These are phyloP conservation scores for Ophiobolus disseminans DNA, from an alignment of 2,329 filamentous ascomycete species.

Conservation along the genomic window DNA sequence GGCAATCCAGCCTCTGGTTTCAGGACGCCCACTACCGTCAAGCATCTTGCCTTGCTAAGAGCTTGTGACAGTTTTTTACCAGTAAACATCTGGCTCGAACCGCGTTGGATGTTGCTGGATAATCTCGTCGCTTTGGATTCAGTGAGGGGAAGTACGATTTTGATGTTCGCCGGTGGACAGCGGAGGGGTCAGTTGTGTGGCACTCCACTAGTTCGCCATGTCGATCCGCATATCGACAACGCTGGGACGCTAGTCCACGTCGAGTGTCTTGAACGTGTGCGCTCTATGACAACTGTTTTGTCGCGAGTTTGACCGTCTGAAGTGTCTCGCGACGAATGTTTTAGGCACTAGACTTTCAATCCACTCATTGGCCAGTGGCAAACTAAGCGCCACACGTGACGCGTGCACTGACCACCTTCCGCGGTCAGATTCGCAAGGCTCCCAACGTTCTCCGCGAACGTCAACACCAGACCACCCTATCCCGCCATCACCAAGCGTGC, in stretches of 20 bases:
- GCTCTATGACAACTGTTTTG: too few relatives aligned
- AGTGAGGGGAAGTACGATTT: not conserved
- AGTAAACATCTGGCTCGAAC: too few relatives aligned
- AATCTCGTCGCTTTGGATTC: too few relatives aligned
- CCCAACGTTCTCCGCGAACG: conserved; percentile 29
- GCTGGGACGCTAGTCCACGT: conserved; percentile 27
- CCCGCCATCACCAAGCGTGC: conserved; percentile 39
- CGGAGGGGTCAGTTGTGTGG: conserved; percentile 29
- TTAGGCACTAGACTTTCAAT: too few relatives aligned
- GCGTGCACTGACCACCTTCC: not conserved
- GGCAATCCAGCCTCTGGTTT: too few relatives aligned
- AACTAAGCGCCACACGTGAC: too few relatives aligned
- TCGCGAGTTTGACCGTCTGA: not conserved
- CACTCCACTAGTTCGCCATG: conserved; percentile 33
- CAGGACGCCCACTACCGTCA: too few relatives aligned
- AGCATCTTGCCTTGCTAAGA: too few relatives aligned
- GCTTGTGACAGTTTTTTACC: too few relatives aligned
- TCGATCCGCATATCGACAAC: conserved; percentile 24
- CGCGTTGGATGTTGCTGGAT: too few relatives aligned
- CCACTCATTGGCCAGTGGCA: too few relatives aligned
- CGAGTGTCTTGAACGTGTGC: too few relatives aligned
- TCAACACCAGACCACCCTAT: conserved; percentile 30
- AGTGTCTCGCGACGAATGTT: not conserved
- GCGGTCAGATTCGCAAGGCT: not conserved
- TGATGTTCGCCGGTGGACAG: conserved; percentile 20